Conservation (phyloP, 495 filamentous ascomycete species). For the Podospora conica region DNA sequence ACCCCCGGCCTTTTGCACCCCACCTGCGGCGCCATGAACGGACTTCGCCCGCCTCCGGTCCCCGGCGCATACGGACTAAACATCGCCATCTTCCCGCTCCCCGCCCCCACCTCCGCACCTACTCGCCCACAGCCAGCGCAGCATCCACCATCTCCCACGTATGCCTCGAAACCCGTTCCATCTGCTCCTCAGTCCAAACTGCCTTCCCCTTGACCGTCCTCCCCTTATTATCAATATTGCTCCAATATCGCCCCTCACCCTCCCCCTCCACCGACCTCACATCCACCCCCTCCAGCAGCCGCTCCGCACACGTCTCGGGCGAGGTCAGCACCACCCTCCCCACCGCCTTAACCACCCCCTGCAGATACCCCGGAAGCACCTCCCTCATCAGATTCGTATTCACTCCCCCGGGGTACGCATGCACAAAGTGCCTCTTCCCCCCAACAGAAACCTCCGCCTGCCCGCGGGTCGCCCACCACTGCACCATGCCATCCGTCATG, state of each 20-base stretch:
- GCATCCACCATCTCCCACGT: conserved; percentile 15
- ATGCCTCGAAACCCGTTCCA: conserved; percentile 4
- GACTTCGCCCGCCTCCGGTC: not conserved
- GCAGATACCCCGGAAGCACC: conserved; percentile 15
- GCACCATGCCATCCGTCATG: conserved; percentile 22
- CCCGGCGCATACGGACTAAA: conserved; percentile 7
- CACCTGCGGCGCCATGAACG: conserved; percentile 3
- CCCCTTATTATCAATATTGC: conserved; percentile 21
- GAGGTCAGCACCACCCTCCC: conserved; percentile 4
- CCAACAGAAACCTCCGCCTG: not conserved
- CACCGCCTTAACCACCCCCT: not conserved
- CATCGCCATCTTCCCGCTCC: not conserved
- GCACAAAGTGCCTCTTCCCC: conserved; percentile 16
- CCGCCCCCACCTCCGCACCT: not conserved
- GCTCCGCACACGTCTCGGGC: conserved; percentile 16
- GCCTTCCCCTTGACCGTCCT: conserved; percentile 10
- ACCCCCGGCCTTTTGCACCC: not conserved
- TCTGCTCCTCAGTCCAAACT: conserved; percentile 17
- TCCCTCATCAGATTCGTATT: conserved; percentile 8
- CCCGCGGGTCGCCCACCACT: conserved; percentile 11
- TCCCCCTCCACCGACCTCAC: not conserved
- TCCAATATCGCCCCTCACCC: conserved; percentile 16
- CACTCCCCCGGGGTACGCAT: conserved; percentile 19
- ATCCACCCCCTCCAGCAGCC: conserved; percentile 11
- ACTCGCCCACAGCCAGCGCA: conserved; percentile 3